phyloP scores from a whole-genome alignment of 192 early-diverging fungal species.

The Coemansia sp. region DNA sequence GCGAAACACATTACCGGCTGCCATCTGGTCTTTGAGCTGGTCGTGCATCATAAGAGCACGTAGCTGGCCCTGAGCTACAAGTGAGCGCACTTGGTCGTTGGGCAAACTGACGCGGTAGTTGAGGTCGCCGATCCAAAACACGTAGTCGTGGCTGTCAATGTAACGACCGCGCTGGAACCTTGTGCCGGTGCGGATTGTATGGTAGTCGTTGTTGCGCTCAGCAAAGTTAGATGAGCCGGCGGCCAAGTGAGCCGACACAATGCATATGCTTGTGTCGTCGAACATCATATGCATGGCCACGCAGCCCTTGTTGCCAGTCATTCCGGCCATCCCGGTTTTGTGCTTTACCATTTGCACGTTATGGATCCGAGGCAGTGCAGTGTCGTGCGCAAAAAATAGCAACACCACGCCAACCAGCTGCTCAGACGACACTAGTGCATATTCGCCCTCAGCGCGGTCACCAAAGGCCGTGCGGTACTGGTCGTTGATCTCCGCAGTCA shows the following conservation, averaged over 20 bases:
- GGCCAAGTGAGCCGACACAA: conserved; percentile 93
- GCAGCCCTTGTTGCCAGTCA: conserved; percentile 97
- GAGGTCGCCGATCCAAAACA: conserved; percentile 88
- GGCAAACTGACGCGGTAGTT: conserved; percentile 84
- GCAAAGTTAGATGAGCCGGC: conserved; percentile 73
- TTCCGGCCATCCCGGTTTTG: conserved; percentile 94
- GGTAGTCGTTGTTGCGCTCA: conserved; percentile 84
- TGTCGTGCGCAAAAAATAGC: conserved; percentile 79
- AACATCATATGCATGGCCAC: conserved; percentile 87
- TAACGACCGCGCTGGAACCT: conserved; percentile 66
- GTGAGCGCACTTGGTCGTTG: conserved; percentile 63
- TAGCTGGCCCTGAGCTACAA: conserved; percentile 51
- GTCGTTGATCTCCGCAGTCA: conserved; percentile 36
- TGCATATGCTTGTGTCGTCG: conserved; percentile 83
- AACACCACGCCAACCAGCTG: conserved; percentile 90
- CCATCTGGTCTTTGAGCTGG: conserved; percentile 64
- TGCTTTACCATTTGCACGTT: conserved; percentile 79
- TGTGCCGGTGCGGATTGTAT: conserved; percentile 73
- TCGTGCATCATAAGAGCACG: conserved; percentile 58
- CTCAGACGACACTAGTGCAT: conserved; percentile 79
- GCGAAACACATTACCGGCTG: conserved; percentile 63
- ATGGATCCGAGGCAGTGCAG: conserved; percentile 68
- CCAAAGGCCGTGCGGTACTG: conserved; percentile 31
- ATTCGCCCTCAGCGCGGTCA: conserved; percentile 47
- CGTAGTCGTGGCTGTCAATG: conserved; percentile 79